Base-by-base conservation (phyloP, 108 stramenopile species). In the Hondaea fermentalgiana region DNA sequence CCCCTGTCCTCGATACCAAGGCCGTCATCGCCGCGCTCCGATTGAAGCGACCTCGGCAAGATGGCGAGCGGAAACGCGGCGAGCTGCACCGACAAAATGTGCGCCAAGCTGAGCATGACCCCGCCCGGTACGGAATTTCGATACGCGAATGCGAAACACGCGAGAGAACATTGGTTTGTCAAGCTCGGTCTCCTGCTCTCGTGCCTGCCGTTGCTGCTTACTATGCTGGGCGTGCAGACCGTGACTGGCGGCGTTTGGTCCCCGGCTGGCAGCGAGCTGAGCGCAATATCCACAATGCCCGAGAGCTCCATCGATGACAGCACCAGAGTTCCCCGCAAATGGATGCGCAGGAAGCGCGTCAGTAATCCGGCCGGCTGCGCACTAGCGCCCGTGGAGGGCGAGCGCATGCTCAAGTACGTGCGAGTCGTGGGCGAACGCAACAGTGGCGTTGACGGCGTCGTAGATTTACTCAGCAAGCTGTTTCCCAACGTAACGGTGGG, bases 361-460 rank as follows among this genome's bases (percentile, higher is more conserved):
- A 53, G 25, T 8, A 47, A 8, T 17, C 51, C 17, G 43, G 25
- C 35, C 6, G 35, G 42, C 2, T 69, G 64, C 42, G 14, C 12
- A 17, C 64, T 69, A 3, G 4, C 64, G 6, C 64, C 64, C 42
- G 64, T 69, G 64, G 42, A 42, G 35, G 64, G 64, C 42, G 64
- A 69, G 17, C 14, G 64, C 64, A 83, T 45, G 76, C 49, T 83
- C n/a, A 83, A 83, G 4, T 83, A 53, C 51, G 51, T 83, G n/a
- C 76, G 76, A 1, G 76, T 83, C 4, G 76, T 83, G n/a, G 76
- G 76, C 49, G 76, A 83, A 28, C 76, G 76, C 25, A 83, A 83
- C 51, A 53, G 49, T 3, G 76, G 76, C n/a, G 76, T 83, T 83
- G 76, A 83, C 51, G 51, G 51, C 76, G 76, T 83, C 23, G 76